Evolutionary conservation across 768 basidiomycete genomes (phyloP), one percentile per base, ranked within the genome.

Genomic region (Leccinum variicolor): DNA sequence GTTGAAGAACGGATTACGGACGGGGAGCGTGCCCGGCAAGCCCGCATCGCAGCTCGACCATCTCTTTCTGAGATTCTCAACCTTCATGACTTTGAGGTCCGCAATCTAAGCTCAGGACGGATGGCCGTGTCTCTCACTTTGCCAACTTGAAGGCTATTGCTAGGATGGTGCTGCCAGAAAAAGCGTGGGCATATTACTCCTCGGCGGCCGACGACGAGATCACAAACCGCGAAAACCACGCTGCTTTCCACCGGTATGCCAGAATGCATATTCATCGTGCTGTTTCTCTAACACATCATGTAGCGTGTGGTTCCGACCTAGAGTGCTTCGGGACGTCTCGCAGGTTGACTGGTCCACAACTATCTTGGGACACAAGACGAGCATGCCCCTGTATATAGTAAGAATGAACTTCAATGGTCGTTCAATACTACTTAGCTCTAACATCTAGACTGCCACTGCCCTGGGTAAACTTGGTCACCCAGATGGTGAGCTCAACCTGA

Each of bases 121-220:
- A 45, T 62, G 25, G 43, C 53, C 39, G 62, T 47, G 11, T 52
- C 25, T n/a, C 43, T 66, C 53, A 64, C 1, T 31, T 15, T 26
- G n/a, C 19, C 29, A 56, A n/a, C n/a, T n/a, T n/a, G n/a, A n/a
- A 93, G 91, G 82, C 89, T 17, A 86, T 98, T 53, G 94, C 93
- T 9, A 89, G 82, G 71, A 77, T 78, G 64, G 87, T 91, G 11
- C 86, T 98, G 78, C 75, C 85, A 2, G 86, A 89, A 33, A 92
- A 92, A 69, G 92, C 92, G 0, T 98, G 95, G 95, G 95, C 94
- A 6, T 95, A 95, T 71, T 95, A 98, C 67, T 93, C 90, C 1
- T 94, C 92, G n/a, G 95, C 94, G 17, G 87, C 96, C 7, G 96
- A 98, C 69, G 95, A 98, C 64, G 94, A 97, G 73, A 92, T 94